A percentile compares a stretch with the other conserved stretches of the same genome.
Conservation (phyloP, 306 rosid genomes). For the Myrica gale region DNA sequence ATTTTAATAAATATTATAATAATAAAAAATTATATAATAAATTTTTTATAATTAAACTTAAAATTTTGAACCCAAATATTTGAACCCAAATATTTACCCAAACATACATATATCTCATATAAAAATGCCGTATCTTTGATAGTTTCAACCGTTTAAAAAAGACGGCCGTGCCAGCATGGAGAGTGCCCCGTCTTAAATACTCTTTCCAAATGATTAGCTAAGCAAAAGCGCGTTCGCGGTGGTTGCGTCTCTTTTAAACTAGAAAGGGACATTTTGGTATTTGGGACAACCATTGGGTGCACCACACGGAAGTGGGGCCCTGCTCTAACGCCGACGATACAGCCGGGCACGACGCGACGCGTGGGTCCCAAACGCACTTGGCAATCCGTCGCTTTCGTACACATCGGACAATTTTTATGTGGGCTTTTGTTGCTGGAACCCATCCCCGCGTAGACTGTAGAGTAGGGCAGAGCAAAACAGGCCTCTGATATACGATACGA, state of each 20-base stretch:
- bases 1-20: too few relatives aligned
- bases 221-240: conserved; percentile 18
- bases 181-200: background rate
- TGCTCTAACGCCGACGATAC: conserved; percentile 35
- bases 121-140: too few relatives aligned
- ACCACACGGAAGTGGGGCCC: conserved; percentile 34
- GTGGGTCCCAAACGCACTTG: conserved; percentile 41
- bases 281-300: conserved; percentile 22
- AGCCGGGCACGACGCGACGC: conserved; percentile 37
- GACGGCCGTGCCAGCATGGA: background rate
- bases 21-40: too few relatives aligned
- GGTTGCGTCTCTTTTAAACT: background rate
- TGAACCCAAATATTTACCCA: too few relatives aligned
- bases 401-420: conserved; percentile 20
- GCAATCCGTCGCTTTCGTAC: conserved; percentile 28
- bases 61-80: too few relatives aligned
- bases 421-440: background rate
- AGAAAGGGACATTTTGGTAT: conserved; percentile 2
- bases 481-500: too few relatives aligned
- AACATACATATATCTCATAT: too few relatives aligned
- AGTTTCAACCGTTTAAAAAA: too few relatives aligned
- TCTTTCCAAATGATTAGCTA: conserved; percentile 1
- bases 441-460: background rate
- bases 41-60: too few relatives aligned
- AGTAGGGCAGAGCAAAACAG: too few relatives aligned